Conservation (phyloP, 139 green algal genomes). For the Picochlorum sp. region DNA sequence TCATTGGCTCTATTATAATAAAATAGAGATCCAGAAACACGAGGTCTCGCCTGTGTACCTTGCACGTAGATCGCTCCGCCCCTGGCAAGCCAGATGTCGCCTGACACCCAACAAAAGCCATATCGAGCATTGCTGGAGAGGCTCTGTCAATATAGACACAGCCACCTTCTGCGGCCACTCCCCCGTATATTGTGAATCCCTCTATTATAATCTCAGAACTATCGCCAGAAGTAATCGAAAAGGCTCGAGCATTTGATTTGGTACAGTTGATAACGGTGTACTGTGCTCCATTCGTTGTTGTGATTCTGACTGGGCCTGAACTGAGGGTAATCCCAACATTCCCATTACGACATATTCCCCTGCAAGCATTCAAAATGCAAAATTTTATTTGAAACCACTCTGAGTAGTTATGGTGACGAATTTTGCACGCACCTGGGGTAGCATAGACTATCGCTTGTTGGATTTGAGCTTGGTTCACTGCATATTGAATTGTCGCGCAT, state of each 20-base stretch:
- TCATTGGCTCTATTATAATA: slow-evolving; percentile 3
- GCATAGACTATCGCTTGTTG: too few relatives aligned
- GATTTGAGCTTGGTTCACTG: too few relatives aligned
- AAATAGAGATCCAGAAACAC: background rate
- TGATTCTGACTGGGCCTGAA: slow-evolving; percentile 3
- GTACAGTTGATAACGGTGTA: slow-evolving; percentile 18
- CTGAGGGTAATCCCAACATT: slow-evolving; percentile 10
- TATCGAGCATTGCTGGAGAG: slow-evolving; percentile 9
- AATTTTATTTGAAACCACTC: background rate
- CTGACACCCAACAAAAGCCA: slow-evolving; percentile 9
- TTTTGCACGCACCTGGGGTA: too few relatives aligned
- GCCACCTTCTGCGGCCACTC: slow-evolving; percentile 3
- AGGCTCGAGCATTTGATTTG: slow-evolving; percentile 2
- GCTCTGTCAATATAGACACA: background rate
- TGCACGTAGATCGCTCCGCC: slow-evolving; percentile 17
- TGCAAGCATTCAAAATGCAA: background rate
- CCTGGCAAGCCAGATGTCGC: background rate
- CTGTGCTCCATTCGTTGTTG: background rate
- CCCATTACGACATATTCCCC: background rate
- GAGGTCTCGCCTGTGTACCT: background rate
- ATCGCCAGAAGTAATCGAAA: slow-evolving; percentile 4
- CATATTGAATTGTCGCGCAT: too few relatives aligned
- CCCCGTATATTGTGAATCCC: slow-evolving; percentile 5
- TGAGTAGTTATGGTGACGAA: too few relatives aligned
- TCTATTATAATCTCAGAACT: background rate